Percentiles rank a stretch among this genome's conserved stretches.
Conservation (phyloP, 805 yeast genomes). For the Starmerella apicola region DNA sequence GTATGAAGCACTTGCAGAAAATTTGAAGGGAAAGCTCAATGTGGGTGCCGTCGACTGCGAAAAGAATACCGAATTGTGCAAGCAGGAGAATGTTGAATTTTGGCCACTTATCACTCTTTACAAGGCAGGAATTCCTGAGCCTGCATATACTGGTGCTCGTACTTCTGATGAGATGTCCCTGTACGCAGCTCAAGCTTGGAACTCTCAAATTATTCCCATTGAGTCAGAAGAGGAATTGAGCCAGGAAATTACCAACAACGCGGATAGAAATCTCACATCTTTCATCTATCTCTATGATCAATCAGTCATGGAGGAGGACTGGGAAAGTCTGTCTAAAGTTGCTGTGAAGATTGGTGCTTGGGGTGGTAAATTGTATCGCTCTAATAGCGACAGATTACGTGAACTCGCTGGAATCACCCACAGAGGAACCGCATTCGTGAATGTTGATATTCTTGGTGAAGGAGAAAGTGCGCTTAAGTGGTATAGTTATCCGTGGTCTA, state of each 20-base stretch:
- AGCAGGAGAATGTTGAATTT: slow-evolving; percentile 23
- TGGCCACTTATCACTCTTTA: slow-evolving; percentile 19
- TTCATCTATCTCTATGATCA: slow-evolving; percentile 32
- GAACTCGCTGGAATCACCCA: slow-evolving; percentile 15
- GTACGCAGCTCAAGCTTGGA: slow-evolving; percentile 24
- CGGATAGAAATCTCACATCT: slow-evolving; percentile 21
- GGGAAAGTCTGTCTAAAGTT: slow-evolving; percentile 28
- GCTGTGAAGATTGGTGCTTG: slow-evolving; percentile 18
- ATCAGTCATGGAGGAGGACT: slow-evolving; percentile 29
- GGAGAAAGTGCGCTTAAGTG: slow-evolving; percentile 7
- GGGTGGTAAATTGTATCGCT: slow-evolving; percentile 16
- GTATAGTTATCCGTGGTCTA: slow-evolving; percentile 15
- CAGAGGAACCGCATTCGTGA: slow-evolving; percentile 17
- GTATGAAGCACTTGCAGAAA: slow-evolving; percentile 28
- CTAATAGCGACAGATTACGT: slow-evolving; percentile 13
- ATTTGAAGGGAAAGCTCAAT: slow-evolving; percentile 26
- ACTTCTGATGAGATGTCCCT: slow-evolving; percentile 26
- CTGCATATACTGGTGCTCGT: slow-evolving; percentile 22
- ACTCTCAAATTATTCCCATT: slow-evolving; percentile 24
- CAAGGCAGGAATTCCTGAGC: slow-evolving; percentile 12
- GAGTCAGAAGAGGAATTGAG: slow-evolving; percentile 21
- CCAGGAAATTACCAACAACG: slow-evolving; percentile 19
- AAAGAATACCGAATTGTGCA: slow-evolving; percentile 25
- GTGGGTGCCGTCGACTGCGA: slow-evolving; percentile 34
- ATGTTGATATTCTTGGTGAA: slow-evolving; percentile 9